Percentiles rank a stretch among this genome's conserved stretches.
These are phyloP conservation scores for Fusarium penzigii DNA, from an alignment of 2,329 filamentous ascomycete genomes.

Conservation along the genomic window DNA sequence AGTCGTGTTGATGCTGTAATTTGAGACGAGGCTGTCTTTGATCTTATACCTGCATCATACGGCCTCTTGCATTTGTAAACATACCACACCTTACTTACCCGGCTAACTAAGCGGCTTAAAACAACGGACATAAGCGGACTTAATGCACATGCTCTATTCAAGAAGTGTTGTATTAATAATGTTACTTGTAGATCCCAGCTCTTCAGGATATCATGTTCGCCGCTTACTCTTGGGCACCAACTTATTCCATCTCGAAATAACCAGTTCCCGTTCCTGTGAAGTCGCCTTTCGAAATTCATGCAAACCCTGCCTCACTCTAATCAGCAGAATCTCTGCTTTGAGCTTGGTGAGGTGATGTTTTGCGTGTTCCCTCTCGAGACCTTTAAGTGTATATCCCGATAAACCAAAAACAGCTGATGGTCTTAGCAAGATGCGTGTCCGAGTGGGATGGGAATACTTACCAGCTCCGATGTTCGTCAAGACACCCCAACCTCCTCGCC, in stretches of 20 bases:
- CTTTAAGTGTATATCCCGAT: slow-evolving; percentile 54
- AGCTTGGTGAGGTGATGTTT: slow-evolving; percentile 35
- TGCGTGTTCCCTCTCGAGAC: slow-evolving; percentile 50
- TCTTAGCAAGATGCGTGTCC: background rate
- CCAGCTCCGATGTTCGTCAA: slow-evolving; percentile 47
- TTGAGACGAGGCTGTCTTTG: no score
- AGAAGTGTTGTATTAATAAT: background rate
- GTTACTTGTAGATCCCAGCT: background rate
- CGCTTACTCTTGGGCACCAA: background rate
- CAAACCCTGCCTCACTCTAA: slow-evolving; percentile 34
- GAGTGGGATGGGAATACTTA: background rate
- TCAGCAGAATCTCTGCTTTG: slow-evolving; percentile 36
- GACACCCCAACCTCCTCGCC: slow-evolving; percentile 44
- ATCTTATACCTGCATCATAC: no score
- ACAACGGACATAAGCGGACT: no score
- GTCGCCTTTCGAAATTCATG: slow-evolving; percentile 28
- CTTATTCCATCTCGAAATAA: slow-evolving; percentile 13
- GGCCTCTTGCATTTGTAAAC: no score
- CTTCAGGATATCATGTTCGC: background rate
- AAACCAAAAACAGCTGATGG: slow-evolving; percentile 42
- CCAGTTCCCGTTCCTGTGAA: slow-evolving; percentile 3
- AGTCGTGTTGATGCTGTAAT: background rate
- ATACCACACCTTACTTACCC: no score
- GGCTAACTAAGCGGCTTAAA: no score
- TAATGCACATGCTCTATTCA: no score